Conservation (phyloP, 495 filamentous ascomycete species). For the Penicillium argentinense region DNA sequence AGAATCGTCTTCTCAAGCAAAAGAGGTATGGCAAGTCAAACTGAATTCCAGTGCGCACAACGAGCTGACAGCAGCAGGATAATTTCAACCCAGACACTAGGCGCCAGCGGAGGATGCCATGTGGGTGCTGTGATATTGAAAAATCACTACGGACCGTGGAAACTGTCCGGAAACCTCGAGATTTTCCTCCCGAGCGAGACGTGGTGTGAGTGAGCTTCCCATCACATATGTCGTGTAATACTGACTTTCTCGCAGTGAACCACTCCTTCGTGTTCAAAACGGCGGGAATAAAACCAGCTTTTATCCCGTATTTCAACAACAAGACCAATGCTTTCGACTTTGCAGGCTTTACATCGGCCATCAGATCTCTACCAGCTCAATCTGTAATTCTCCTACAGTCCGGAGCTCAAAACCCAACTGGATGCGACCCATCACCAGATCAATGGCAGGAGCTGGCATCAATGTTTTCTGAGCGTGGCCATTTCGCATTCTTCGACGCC, state of each 20-base stretch:
- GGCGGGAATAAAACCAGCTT: slow-evolving; percentile 9
- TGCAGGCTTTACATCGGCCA: slow-evolving; percentile 1
- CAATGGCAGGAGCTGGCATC: slow-evolving; percentile 13
- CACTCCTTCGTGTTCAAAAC: slow-evolving; percentile 10
- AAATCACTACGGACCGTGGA: slow-evolving; percentile 17
- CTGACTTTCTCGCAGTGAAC: slow-evolving; percentile 8
- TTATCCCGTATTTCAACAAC: slow-evolving; percentile 13
- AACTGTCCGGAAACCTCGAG: slow-evolving; percentile 1
- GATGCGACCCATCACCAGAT: slow-evolving; percentile 13
- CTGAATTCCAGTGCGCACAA: background rate
- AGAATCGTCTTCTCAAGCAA: slow-evolving; percentile 14
- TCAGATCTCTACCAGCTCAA: slow-evolving; percentile 11
- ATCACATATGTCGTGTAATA: background rate
- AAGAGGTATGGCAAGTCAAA: slow-evolving; percentile 5
- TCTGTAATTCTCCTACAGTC: slow-evolving; percentile 19
- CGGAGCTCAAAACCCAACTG: slow-evolving; percentile 18
- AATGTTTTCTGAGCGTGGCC: slow-evolving; percentile 12
- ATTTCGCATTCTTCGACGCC: slow-evolving; percentile 20
- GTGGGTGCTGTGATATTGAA: slow-evolving; percentile 9
- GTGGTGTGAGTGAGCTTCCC: slow-evolving; percentile 4
- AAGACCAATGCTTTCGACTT: slow-evolving; percentile 17
- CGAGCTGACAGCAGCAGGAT: background rate
- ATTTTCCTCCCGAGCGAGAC: slow-evolving; percentile 16
- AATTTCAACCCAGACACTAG: slow-evolving; percentile 12
- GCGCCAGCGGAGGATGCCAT: slow-evolving; percentile 18